Evolutionary conservation across 805 yeast genomes (phyloP).

Genomic region (Candida berthetii): DNA sequence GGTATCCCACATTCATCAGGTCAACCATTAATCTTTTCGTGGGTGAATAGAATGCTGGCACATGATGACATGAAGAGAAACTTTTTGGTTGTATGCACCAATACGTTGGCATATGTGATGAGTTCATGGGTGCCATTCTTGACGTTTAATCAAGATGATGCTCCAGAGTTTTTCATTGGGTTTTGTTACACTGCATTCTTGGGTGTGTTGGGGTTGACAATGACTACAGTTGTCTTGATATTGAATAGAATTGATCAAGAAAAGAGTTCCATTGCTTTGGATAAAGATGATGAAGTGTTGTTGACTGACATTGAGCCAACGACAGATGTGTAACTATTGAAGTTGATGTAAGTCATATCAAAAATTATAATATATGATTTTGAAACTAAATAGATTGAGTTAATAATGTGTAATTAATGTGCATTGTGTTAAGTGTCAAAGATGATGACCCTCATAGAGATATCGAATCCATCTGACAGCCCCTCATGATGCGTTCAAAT

Average conservation of each 20-base stretch:
- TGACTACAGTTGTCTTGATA: slow-evolving; percentile 20
- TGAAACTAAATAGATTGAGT: too few relatives aligned
- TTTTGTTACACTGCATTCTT: slow-evolving; percentile 31
- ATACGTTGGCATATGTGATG: slow-evolving; percentile 35
- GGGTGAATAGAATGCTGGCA: slow-evolving; percentile 44
- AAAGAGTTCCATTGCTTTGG: background rate
- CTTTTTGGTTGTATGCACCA: slow-evolving; percentile 33
- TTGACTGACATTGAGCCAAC: background rate
- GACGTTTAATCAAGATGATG: slow-evolving; percentile 31
- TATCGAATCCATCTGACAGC: too few relatives aligned
- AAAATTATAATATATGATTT: too few relatives aligned
- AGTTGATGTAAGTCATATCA: too few relatives aligned
- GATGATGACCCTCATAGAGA: too few relatives aligned
- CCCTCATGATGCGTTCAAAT: too few relatives aligned
- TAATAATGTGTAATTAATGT: too few relatives aligned
- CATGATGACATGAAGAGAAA: slow-evolving; percentile 26
- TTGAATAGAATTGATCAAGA: slow-evolving; percentile 16
- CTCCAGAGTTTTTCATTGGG: slow-evolving; percentile 31
- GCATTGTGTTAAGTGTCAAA: too few relatives aligned
- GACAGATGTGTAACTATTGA: too few relatives aligned
- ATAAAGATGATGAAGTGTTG: background rate
- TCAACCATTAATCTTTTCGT: slow-evolving; percentile 49
- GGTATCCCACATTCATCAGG: slow-evolving; percentile 46
- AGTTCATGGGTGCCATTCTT: slow-evolving; percentile 35
- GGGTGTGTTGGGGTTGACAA: slow-evolving; percentile 23